Base-by-base conservation (phyloP, 768 basidiomycete species). In the Naganishia vishniacii region DNA sequence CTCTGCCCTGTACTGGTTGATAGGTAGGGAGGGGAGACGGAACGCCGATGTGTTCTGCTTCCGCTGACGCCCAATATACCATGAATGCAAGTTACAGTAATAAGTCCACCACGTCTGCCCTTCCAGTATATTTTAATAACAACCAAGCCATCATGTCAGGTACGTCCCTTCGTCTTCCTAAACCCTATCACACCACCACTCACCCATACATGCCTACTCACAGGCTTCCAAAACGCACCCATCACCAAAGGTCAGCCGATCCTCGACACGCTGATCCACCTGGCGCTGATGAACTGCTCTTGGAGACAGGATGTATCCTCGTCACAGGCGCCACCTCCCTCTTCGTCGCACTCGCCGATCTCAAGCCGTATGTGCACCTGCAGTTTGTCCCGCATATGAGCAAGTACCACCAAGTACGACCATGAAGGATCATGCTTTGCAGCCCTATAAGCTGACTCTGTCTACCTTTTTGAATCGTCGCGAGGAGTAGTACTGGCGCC, bases 401-500 rank as follows among this genome's bases (percentile, higher is more conserved):
- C n/a, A 84, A 84, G 59, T 84, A 93, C 75, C 88, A 89, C 71
- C 91, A 94, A 81, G 91, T 89, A 79, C 53, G 76, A 68, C 44
- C 37, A 28, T 48, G n/a, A n/a, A n/a, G n/a, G n/a, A 3, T 37
- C 31, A n/a, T 45, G 4, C 6, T 1, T 13, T 20, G 1, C 7
- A 7, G 26, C 23, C 58, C 4, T 4, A 3, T 20, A 2, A 23
- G 12, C 11, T 15, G 20, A n/a, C n/a, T n/a, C 42, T 59, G n/a
- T 29, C 31, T 37, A 34, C 32, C 42, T 6, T 13, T 34, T 7
- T 2, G 13, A 1, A 5, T 31, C 15, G 25, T 37, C 3, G 12
- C 65, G n/a, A n/a, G n/a, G n/a, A n/a, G n/a, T n/a, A 97, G 91
- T 91, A 90, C 72, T 95, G 89, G 90, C 83, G 92, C 31, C 80